These are phyloP conservation scores for Sclerotinia glacialis DNA, from an alignment of 2,329 filamentous ascomycete genomes.

Conservation along the genomic window DNA sequence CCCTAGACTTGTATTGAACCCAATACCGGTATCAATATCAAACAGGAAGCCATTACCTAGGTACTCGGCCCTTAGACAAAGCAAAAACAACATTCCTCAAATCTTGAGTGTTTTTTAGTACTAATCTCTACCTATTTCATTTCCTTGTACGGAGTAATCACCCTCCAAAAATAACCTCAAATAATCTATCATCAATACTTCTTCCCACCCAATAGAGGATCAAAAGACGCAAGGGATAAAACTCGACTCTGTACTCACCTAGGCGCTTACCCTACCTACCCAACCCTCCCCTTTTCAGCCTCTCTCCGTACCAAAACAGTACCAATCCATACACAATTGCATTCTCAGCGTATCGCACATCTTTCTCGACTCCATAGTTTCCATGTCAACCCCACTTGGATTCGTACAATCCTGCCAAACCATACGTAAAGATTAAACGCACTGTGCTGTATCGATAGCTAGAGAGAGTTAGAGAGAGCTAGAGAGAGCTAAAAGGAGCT, in stretches of 20 bases:
- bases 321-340: not conserved
- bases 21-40: not conserved
- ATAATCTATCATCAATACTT: no score
- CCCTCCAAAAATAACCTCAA: no score
- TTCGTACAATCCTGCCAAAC: not conserved
- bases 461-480: no score
- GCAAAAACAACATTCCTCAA: not conserved
- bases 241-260: not conserved
- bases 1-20: not conserved
- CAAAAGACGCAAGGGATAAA: not conserved
- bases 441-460: no score
- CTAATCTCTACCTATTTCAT: not conserved
- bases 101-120: not conserved
- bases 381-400: not conserved
- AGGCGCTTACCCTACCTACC: not conserved
- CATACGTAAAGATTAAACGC: not conserved
- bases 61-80: not conserved
- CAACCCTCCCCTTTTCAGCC: not conserved
- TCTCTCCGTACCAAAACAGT: not conserved
- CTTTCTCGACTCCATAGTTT: not conserved
- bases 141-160: no score
- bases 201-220: not conserved
- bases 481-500: no score
- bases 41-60: not conserved
- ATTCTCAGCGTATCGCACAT: conserved; percentile 5